Conservation (phyloP, 352 stramenopile genomes). For the Thraustotheca clavata region DNA sequence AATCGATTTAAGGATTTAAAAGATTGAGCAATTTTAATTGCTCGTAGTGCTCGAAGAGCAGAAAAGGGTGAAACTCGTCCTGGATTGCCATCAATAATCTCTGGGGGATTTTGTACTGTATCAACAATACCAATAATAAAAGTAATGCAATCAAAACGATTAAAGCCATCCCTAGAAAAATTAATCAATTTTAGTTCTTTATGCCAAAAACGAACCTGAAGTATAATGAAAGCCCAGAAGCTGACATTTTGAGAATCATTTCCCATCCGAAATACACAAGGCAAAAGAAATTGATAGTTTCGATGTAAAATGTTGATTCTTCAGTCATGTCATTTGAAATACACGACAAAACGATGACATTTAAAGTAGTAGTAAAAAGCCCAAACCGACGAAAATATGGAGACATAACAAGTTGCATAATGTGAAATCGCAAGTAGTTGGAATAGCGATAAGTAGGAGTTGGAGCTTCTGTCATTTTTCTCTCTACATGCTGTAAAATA, state of each 20-base stretch:
- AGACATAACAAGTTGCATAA: slow-evolving; percentile 24
- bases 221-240: slow-evolving; percentile 32
- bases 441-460: not conserved
- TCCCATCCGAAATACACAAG: slow-evolving; percentile 46
- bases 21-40: slow-evolving; percentile 68
- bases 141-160: slow-evolving; percentile 27
- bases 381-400: slow-evolving; percentile 40
- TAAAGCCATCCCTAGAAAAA: slow-evolving; percentile 22
- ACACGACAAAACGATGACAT: slow-evolving; percentile 75
- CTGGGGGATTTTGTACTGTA: slow-evolving; percentile 1
- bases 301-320: slow-evolving; percentile 31
- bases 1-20: slow-evolving; percentile 91
- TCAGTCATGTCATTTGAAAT: slow-evolving; percentile 63
- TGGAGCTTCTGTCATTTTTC: not conserved
- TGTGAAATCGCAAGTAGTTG: not conserved
- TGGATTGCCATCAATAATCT: slow-evolving; percentile 18
- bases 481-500: not conserved
- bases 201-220: not conserved
- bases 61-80: slow-evolving; percentile 31
- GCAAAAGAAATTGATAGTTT: slow-evolving; percentile 55
- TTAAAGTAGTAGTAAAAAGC: slow-evolving; percentile 63
- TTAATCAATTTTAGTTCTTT: not conserved
- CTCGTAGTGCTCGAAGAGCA: slow-evolving; percentile 44
- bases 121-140: slow-evolving; percentile 26
- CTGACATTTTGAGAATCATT: slow-evolving; percentile 60